These are phyloP conservation scores for Diaporthe vaccinii DNA, from an alignment of 2,329 filamentous ascomycete species.

Conservation along the genomic window DNA sequence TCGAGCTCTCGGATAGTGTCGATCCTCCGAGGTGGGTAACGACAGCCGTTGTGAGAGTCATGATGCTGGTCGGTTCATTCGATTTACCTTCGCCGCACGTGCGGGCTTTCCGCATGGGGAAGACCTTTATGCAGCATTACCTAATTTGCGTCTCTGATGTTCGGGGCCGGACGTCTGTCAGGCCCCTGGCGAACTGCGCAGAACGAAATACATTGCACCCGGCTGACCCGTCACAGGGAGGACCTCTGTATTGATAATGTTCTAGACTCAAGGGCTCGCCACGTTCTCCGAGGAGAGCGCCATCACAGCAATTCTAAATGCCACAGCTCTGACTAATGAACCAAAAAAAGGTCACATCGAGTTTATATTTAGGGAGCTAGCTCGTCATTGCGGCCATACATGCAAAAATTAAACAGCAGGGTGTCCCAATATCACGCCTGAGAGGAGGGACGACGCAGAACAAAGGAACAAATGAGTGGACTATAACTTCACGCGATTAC, in stretches of 20 bases:
- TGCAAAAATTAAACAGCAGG: background rate
- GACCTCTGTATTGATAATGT: background rate
- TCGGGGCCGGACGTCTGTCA: background rate
- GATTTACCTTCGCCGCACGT: background rate
- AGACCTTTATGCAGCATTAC: constrained; percentile 15
- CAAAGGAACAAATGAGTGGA: fast-evolving
- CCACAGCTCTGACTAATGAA: background rate
- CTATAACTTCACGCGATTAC: too few relatives aligned
- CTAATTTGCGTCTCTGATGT: constrained; percentile 8
- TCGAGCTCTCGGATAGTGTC: constrained; percentile 10
- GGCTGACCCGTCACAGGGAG: background rate
- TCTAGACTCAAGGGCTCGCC: background rate
- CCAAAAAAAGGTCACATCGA: background rate
- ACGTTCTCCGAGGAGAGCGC: background rate
- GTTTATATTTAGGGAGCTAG: background rate
- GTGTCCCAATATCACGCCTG: background rate
- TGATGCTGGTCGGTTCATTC: constrained; percentile 19
- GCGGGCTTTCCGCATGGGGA: constrained; percentile 2
- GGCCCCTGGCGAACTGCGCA: background rate
- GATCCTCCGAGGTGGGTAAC: constrained; percentile 10
- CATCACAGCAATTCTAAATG: background rate
- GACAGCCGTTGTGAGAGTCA: background rate
- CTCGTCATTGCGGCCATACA: too few relatives aligned
- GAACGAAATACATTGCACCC: background rate
- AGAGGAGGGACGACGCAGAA: background rate